Percentiles rank a stretch among this genome's conserved stretches.
Conservation (phyloP, 1,284 basidiomycete genomes). For the Phellopilus nigrolimitatus region DNA sequence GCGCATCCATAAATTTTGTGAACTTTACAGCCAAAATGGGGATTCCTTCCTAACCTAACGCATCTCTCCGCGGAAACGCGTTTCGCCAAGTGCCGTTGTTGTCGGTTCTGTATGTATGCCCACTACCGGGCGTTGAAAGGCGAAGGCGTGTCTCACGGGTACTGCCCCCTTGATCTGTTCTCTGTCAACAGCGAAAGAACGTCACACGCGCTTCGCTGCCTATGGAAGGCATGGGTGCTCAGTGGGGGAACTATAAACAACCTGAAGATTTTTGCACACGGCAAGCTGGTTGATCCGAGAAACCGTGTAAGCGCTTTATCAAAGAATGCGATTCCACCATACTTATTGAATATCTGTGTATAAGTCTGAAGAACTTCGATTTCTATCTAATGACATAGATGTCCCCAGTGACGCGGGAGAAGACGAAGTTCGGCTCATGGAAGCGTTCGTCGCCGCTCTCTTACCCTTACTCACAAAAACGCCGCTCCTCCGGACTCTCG, state of each 20-base stretch:
- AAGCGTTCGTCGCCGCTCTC: conserved; percentile 43
- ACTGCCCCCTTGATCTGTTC: conserved; percentile 87
- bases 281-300: conserved; percentile 52
- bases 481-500: conserved; percentile 54
- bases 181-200: conserved; percentile 60
- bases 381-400: background rate
- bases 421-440: conserved; percentile 29
- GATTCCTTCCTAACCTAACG: conserved; percentile 65
- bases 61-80: conserved; percentile 57
- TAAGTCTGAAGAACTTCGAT: conserved; percentile 3
- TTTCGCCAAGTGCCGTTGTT: conserved; percentile 62
- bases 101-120: conserved; percentile 88
- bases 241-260: conserved; percentile 71
- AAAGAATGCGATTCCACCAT: conserved; percentile 1
- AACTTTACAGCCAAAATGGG: conserved; percentile 83
- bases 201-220: conserved; percentile 53
- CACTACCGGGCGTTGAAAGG: conserved; percentile 44
- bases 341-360: background rate
- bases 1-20: conserved; percentile 6
- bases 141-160: conserved; percentile 43
- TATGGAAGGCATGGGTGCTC: conserved; percentile 72
- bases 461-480: conserved; percentile 49
- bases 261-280: conserved; percentile 70
- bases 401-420: background rate
- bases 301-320: conserved; percentile 42